Evolutionary conservation across 352 stramenopile genomes (phyloP), one percentile per base, ranked within the genome.

Genomic region (Phytophthora litchii): DNA sequence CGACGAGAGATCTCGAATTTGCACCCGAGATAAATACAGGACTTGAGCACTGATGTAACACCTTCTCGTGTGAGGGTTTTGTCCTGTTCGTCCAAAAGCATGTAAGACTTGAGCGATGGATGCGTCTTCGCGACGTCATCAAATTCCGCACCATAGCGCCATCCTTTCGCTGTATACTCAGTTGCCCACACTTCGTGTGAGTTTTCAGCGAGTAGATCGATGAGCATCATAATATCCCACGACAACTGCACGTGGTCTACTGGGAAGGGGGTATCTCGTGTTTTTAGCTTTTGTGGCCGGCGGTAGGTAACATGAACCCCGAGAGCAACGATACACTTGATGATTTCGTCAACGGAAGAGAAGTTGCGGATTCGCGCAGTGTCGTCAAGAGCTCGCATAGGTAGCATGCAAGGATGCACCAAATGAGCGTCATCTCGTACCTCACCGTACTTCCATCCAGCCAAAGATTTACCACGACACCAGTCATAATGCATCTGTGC

Each of bases 141-240:
- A 43, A 88, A 89, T 14, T 62, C 34, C 1, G 47, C 16, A 6
- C 75, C 74, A 14, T 55, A 56, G 3, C 25, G 49, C 82, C 82
- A 92, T 0, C 76, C 76, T 9, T 56, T 70, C 4, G 65, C 16
- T 14, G 75, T 46, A 55, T 85, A 86, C 4, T 76, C 70, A 0
- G 64, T 51, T 3, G 82, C 79, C 82, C 82, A 92, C 19, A 89
- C 75, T 50, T 89, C 80, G 37, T 92, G 79, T 23, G 80, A 72
- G 58, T 89, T 89, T 54, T 89, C 78, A 11, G 78, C 80, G 0
- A 92, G 65, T 16, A 89, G 38, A 65, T 92, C 82, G 11, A 89
- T 60, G 17, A 91, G 72, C 62, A 91, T 71, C 47, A 89, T 52
- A 45, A 87, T 54, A 17, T 91, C 71, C 73, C 82, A 89, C 19